phyloP scores from a whole-genome alignment of 2,329 filamentous ascomycete genomes.

The Lecanoromycetidae sp. region DNA sequence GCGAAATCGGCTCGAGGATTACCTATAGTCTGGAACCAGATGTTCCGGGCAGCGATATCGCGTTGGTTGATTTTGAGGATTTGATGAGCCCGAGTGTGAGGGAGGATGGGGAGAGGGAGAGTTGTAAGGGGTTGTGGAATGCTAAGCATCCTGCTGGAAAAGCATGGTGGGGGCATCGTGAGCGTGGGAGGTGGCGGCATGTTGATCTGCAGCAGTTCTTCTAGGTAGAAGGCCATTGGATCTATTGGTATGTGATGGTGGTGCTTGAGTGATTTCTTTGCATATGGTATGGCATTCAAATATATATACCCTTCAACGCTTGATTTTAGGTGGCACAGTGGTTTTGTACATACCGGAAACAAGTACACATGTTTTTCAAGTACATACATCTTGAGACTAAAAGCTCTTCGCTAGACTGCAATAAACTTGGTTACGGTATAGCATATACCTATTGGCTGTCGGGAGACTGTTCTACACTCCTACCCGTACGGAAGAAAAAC shows the following conservation, averaged over 20 bases:
- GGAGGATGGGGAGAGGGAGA: conserved; percentile 6
- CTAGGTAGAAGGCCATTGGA: not conserved
- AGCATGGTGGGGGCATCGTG: conserved; percentile 17
- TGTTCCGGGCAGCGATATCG: conserved; percentile 39
- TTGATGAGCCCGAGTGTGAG: conserved; percentile 1
- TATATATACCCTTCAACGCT: not conserved
- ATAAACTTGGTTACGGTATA: no score
- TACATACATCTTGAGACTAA: no score
- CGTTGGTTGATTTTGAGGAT: conserved; percentile 44
- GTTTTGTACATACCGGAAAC: no score
- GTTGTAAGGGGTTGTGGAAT: conserved; percentile 19
- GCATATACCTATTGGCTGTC: no score
- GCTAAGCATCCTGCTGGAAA: conserved; percentile 14
- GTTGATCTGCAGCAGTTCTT: conserved; percentile 11
- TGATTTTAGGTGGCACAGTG: no score
- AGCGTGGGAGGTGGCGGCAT: conserved; percentile 8
- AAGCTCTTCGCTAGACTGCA: no score
- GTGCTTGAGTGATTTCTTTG: not conserved
- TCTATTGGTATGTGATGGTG: no score
- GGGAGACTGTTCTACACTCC: no score
- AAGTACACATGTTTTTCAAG: no score
- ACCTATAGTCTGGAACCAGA: conserved; percentile 50
- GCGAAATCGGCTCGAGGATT: conserved; percentile 46
- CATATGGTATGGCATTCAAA: not conserved
- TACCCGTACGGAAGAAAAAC: no score